Evolutionary conservation across 108 stramenopile genomes (phyloP).

Genomic region (Chaetoceros muelleri): DNA sequence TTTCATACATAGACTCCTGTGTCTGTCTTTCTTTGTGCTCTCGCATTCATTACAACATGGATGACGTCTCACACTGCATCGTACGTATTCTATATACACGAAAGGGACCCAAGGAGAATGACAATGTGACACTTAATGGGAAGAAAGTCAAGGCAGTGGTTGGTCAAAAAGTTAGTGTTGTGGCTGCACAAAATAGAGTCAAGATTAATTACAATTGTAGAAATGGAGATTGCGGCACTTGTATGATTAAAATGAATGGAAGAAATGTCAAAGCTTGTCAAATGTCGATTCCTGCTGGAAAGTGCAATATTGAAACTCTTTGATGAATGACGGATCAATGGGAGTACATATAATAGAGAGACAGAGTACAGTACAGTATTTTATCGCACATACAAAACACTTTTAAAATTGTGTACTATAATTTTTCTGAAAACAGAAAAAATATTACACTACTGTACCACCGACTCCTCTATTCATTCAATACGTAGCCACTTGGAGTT

Average conservation of each 20-base stretch:
- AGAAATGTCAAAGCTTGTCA: constrained; percentile 73
- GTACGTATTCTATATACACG: too few species aligned
- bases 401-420: too few species aligned
- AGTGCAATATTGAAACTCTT: constrained; percentile 49
- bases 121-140: constrained; percentile 75
- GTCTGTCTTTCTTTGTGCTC: not conserved
- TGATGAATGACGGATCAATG: too few species aligned
- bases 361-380: too few species aligned
- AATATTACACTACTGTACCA: too few species aligned
- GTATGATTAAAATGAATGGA: constrained; percentile 70
- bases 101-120: constrained; percentile 61
- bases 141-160: constrained; percentile 58
- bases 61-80: not conserved
- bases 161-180: constrained; percentile 67
- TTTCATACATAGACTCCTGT: not conserved
- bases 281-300: constrained; percentile 40
- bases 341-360: too few species aligned
- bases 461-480: too few species aligned
- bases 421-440: too few species aligned
- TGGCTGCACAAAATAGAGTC: constrained; percentile 58
- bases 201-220: constrained; percentile 82
- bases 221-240: constrained; percentile 78
- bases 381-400: too few species aligned
- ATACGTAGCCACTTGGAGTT: too few species aligned
- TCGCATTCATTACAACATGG: not conserved